phyloP scores from a whole-genome alignment of 768 basidiomycete species.

The Hygrocybe coccinea region DNA sequence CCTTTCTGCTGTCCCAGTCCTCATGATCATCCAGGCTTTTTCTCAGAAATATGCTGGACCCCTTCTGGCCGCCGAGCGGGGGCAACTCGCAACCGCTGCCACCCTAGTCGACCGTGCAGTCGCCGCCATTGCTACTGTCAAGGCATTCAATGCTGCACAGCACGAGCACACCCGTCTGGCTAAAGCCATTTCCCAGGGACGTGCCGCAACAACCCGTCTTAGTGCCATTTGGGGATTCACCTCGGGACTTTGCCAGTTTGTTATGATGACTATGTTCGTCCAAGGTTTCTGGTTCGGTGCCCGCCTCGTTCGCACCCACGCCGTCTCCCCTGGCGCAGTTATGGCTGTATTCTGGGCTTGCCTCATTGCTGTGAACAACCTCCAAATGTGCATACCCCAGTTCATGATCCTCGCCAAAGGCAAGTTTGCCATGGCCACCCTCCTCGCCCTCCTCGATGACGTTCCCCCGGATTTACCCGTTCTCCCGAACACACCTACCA shows the following conservation, averaged over 20 bases:
- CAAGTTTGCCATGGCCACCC: conserved; percentile 70
- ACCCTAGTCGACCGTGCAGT: conserved; percentile 76
- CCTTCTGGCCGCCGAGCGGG: conserved; percentile 61
- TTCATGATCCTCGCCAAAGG: conserved; percentile 75
- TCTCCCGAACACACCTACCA: conserved; percentile 9
- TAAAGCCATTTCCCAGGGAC: conserved; percentile 41
- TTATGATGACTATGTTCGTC: conserved; percentile 89
- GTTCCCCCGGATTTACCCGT: conserved; percentile 4
- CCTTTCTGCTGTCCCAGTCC: conserved; percentile 80
- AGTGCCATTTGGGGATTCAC: conserved; percentile 74
- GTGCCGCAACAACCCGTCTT: conserved; percentile 46
- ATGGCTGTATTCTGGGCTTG: conserved; percentile 99
- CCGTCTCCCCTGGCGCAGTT: conserved; percentile 65
- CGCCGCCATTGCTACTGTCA: conserved; percentile 80
- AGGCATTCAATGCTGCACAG: conserved; percentile 78
- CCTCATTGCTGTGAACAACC: conserved; percentile 79
- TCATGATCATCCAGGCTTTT: conserved; percentile 69
- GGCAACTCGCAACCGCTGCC: conserved; percentile 63
- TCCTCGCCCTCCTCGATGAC: conserved; percentile 57
- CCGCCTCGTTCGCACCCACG: conserved; percentile 77
- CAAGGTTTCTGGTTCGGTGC: conserved; percentile 96
- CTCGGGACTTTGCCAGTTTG: conserved; percentile 66
- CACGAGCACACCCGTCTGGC: conserved; percentile 44
- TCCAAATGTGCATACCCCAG: conserved; percentile 84
- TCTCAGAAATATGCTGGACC: conserved; percentile 69